These are phyloP conservation scores for Spencermartinsiella ligniputridi DNA, from an alignment of 1,139 yeast species.

Conservation along the genomic window DNA sequence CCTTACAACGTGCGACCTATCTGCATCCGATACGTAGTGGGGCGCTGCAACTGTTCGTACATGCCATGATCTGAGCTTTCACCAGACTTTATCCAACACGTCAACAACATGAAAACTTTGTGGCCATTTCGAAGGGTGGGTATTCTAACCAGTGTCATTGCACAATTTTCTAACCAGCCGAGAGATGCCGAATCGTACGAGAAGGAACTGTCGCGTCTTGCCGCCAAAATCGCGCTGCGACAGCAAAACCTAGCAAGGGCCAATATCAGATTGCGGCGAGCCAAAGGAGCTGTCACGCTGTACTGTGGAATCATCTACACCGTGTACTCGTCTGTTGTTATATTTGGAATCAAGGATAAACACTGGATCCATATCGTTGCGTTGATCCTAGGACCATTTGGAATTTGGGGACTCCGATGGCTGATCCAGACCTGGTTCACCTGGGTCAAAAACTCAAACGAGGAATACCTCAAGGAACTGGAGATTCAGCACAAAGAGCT, in stretches of 20 bases:
- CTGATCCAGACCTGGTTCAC: slow-evolving; percentile 19
- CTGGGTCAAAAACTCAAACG: slow-evolving; percentile 22
- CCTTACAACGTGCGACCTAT: no score
- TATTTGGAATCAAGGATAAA: slow-evolving; percentile 1
- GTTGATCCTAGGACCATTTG: slow-evolving; percentile 2
- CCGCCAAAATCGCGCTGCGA: slow-evolving; percentile 23
- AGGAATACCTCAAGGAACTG: slow-evolving; percentile 37
- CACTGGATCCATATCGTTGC: not conserved
- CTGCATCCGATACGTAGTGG: no score
- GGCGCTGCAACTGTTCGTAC: no score
- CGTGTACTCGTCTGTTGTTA: slow-evolving; percentile 21
- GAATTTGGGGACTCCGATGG: slow-evolving; percentile 21
- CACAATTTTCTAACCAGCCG: slow-evolving; percentile 4
- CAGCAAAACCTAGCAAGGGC: slow-evolving; percentile 23
- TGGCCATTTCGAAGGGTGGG: slow-evolving; percentile 10
- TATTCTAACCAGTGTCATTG: not conserved
- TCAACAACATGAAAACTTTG: not conserved
- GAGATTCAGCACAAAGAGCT: slow-evolving; percentile 53
- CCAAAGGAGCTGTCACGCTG: slow-evolving; percentile 29
- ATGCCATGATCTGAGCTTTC: no score
- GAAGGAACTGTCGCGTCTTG: slow-evolving; percentile 28
- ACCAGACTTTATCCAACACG: no score
- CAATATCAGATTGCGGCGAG: slow-evolving; percentile 24
- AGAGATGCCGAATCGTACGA: slow-evolving; percentile 26
- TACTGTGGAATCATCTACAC: slow-evolving; percentile 27